These are phyloP conservation scores for Pilaira anomala DNA, from an alignment of 192 early-diverging fungal species.

Conservation along the genomic window DNA sequence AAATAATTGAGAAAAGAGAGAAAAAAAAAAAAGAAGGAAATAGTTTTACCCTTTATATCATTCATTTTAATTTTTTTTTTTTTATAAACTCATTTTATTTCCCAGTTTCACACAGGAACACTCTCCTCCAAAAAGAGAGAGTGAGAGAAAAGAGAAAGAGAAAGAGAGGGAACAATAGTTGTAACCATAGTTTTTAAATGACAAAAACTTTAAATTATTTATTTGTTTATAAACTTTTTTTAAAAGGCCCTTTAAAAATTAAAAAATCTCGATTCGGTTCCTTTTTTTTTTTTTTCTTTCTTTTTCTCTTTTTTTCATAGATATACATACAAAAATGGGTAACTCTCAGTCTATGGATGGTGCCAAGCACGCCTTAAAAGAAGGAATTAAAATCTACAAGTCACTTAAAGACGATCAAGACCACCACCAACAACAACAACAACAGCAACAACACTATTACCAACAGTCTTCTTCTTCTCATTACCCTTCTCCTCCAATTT, in stretches of 20 bases:
- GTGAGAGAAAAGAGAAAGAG: no score
- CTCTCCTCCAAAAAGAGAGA: no score
- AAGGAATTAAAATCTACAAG: slow-evolving; percentile 18
- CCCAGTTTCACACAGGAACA: no score
- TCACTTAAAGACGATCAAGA: not conserved
- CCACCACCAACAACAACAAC: slow-evolving; percentile 17
- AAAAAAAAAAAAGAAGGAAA: not conserved
- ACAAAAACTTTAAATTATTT: no score
- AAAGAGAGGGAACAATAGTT: no score
- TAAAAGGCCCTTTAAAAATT: not conserved
- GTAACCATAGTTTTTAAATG: no score
- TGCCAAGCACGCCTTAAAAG: not conserved
- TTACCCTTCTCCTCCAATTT: not conserved
- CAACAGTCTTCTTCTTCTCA: not conserved
- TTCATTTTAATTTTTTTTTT: slow-evolving; percentile 3
- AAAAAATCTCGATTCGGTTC: no score
- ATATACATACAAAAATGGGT: slow-evolving; percentile 17
- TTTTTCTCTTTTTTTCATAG: not conserved
- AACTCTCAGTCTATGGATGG: slow-evolving; percentile 25
- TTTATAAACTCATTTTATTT: not conserved
- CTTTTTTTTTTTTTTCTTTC: not conserved
- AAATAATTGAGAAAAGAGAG: not conserved
- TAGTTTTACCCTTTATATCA: not conserved
- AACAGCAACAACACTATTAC: slow-evolving; percentile 6
- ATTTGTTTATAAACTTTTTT: no score